Conservation (phyloP, 2,329 filamentous ascomycete species). For the Coccinonectria pachysandricola region DNA sequence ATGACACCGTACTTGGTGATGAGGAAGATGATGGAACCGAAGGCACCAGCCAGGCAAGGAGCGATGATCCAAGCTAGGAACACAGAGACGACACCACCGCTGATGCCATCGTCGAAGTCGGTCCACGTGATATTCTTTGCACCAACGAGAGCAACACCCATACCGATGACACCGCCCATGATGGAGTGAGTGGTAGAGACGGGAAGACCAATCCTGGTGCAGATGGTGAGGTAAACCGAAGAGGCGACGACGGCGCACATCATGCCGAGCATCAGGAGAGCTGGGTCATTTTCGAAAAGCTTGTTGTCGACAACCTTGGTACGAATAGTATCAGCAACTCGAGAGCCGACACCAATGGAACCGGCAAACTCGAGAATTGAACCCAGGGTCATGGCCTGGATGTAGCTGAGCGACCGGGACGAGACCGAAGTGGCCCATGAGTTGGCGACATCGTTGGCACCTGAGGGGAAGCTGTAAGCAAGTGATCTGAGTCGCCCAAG, state of each 20-base stretch:
- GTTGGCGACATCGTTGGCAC: constrained; percentile 58
- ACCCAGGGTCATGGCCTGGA: constrained; percentile 49
- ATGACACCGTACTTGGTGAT: constrained; percentile 50
- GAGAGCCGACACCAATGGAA: constrained; percentile 48
- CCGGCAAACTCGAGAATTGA: constrained; percentile 52
- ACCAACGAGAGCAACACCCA: constrained; percentile 47
- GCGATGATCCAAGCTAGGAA: constrained; percentile 53
- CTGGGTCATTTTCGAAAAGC: constrained; percentile 38
- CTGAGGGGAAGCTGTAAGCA: constrained; percentile 1
- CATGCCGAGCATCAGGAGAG: constrained; percentile 49
- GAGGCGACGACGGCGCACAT: constrained; percentile 44
- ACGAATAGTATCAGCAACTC: constrained; percentile 51
- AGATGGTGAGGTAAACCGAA: constrained; percentile 45
- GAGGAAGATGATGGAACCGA: constrained; percentile 45
- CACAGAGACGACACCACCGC: constrained; percentile 38
- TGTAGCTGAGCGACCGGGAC: constrained; percentile 52
- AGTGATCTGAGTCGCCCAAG: constrained; percentile 21
- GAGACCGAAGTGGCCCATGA: constrained; percentile 67
- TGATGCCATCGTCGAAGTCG: constrained; percentile 29
- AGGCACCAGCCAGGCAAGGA: constrained; percentile 43
- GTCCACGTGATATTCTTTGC: constrained; percentile 43
- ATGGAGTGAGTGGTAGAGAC: constrained; percentile 54
- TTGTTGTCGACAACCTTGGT: constrained; percentile 46
- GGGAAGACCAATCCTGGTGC: constrained; percentile 43
- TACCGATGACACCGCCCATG: constrained; percentile 49